Evolutionary conservation across 176 grass and related monocot genomes (phyloP).

Genomic region (Olyra latifolia): DNA sequence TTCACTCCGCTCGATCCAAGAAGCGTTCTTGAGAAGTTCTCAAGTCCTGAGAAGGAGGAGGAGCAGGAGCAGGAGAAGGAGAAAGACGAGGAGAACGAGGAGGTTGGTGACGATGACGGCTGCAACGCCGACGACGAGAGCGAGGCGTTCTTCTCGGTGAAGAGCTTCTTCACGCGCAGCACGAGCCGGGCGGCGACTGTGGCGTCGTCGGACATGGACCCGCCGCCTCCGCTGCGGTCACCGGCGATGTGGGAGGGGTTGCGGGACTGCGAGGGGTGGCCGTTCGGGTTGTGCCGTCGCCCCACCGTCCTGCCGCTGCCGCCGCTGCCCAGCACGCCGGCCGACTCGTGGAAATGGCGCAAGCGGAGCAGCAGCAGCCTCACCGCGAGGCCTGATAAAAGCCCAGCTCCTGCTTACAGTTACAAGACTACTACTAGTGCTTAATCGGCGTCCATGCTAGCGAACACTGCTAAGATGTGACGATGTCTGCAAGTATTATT

Average conservation of each 20-base stretch:
- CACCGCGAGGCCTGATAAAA: constrained; percentile 19
- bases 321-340: constrained; percentile 73
- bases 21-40: constrained; percentile 30
- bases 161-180: constrained; percentile 81
- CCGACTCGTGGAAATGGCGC: constrained; percentile 88
- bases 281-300: constrained; percentile 79
- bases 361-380: constrained; percentile 46
- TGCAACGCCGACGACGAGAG: constrained; percentile 55
- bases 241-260: constrained; percentile 53
- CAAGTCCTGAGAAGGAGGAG: constrained; percentile 9
- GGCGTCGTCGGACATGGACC: constrained; percentile 43
- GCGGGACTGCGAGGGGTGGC: constrained; percentile 84
- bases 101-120: not conserved
- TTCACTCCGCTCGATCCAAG: constrained; percentile 42
- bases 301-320: constrained; percentile 48
- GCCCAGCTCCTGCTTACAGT: constrained; percentile 26
- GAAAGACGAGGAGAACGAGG: constrained; percentile 12
- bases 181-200: constrained; percentile 55
- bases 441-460: constrained; percentile 32
- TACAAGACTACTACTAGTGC: not conserved
- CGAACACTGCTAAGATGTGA: constrained; percentile 21
- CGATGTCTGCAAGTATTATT: constrained; percentile 11
- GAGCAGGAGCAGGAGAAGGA: constrained; percentile 16
- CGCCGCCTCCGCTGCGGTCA: not conserved
- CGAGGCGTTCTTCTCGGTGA: constrained; percentile 89